phyloP scores from a whole-genome alignment of 768 basidiomycete genomes.

The Collybia sordida region DNA sequence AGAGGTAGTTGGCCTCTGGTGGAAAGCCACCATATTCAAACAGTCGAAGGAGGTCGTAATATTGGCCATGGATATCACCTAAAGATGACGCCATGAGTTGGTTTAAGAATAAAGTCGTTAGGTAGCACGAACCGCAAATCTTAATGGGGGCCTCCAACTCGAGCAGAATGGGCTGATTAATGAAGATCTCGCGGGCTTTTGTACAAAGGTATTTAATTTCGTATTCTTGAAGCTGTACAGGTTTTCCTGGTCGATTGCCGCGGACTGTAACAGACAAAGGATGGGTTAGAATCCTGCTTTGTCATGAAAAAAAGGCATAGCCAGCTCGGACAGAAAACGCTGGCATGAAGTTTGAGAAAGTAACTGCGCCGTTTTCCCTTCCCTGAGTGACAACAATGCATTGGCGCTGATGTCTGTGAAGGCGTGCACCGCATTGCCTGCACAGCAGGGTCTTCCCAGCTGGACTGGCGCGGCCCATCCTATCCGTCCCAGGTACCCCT shows the following conservation, averaged over 20 bases:
- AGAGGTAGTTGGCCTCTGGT: constrained; percentile 99
- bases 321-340: neutral
- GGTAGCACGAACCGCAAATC: constrained; percentile 83
- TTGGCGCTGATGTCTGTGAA: neutral
- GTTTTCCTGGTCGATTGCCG: constrained; percentile 97
- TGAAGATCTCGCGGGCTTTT: constrained; percentile 98
- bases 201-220: constrained; percentile 99
- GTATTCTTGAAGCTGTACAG: constrained; percentile 96
- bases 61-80: constrained; percentile 99
- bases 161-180: constrained; percentile 96
- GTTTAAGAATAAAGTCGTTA: constrained; percentile 17
- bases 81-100: constrained; percentile 13
- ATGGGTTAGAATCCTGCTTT: constrained; percentile 12
- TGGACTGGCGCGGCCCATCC: neutral
- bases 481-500: neutral
- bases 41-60: constrained; percentile 95
- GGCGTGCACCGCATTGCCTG: no score
- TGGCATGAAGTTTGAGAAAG: no score
- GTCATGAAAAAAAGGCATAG: constrained; percentile 2
- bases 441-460: no score
- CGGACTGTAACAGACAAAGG: constrained; percentile 61
- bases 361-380: no score
- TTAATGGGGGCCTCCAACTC: constrained; percentile 99
- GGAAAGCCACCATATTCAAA: constrained; percentile 99
- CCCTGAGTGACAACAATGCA: neutral